Evolutionary conservation across 495 filamentous ascomycete genomes (phyloP), one percentile per base, ranked within the genome.

Genomic region (Tuber umbilicatum): DNA sequence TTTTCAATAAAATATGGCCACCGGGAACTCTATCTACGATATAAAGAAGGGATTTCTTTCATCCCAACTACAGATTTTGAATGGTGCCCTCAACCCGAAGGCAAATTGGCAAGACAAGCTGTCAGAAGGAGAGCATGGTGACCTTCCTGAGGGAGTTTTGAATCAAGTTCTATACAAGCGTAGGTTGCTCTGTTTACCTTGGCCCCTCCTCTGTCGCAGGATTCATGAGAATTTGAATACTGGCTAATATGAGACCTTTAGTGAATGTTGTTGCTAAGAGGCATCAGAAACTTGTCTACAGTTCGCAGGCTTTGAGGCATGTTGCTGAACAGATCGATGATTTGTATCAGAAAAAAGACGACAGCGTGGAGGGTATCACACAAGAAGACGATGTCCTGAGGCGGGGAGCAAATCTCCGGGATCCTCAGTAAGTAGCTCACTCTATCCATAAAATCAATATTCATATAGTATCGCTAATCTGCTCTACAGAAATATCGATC

Each of bases 291-390:
- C 85, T 90, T 45, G 90, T 89, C 23, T 94, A 94, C 84, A 88
- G 90, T 19, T 88, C 90, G 0, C 91, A 94, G 78, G 89, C 91
- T 0, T 88, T 90, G 73, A 88, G 92, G 47, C 91, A 94, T 84
- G 88, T 96, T 60, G 93, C 92, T 37, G 91, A 93, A 83, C 92
- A 96, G 85, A 90, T 96, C 67, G 89, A 94, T 78, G 84, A 84
- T 71, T 83, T 94, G 71, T 95, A 94, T 80, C 89, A 89, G 80
- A 86, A 87, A 55, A 86, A 39, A 84, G 83, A 76, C 80, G 83
- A 76, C 68, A 83, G 77, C 71, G 83, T 71, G 42, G 85, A 75
- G 35, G 84, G 81, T 2, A 84, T 81, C 0, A 84, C 84, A 2
- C 85, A 84, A 27, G 86, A 88, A 9, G 81, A 84, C 40, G 78